Evolutionary conservation across 2,329 filamentous ascomycete species (phyloP).

Genomic region (Colletotrichum tanaceti): DNA sequence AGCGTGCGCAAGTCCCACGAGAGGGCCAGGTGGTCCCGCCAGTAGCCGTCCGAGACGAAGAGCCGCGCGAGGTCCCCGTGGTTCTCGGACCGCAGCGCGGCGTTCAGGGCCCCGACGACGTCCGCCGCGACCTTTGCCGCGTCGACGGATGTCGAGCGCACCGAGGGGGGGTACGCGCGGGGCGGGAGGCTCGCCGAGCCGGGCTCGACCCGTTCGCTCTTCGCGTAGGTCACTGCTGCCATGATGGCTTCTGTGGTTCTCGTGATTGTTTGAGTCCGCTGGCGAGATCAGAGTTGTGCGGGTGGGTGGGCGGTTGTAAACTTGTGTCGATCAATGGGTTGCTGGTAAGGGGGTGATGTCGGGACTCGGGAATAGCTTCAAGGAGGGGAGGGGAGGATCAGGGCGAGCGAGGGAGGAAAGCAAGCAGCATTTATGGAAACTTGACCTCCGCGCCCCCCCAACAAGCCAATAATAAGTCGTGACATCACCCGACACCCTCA

Average conservation of each 20-base stretch:
- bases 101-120: constrained; percentile 56
- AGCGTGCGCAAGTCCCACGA: constrained; percentile 65
- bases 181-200: constrained; percentile 67
- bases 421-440: constrained; percentile 13
- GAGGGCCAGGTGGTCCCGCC: constrained; percentile 69
- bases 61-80: constrained; percentile 50
- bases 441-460: too few relatives aligned
- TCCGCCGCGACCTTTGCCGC: constrained; percentile 52
- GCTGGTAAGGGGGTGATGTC: too few relatives aligned
- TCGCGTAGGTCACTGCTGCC: constrained; percentile 14
- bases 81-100: constrained; percentile 52
- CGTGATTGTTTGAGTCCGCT: too few relatives aligned
- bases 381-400: too few relatives aligned
- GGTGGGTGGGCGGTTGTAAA: too few relatives aligned
- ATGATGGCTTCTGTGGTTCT: constrained; percentile 19
- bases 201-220: constrained; percentile 45
- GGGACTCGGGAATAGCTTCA: not conserved
- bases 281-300: not conserved
- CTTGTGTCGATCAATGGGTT: not conserved
- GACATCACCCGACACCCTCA: constrained; percentile 30
- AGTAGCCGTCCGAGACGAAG: constrained; percentile 61
- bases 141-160: constrained; percentile 47
- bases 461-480: too few relatives aligned
- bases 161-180: constrained; percentile 55
- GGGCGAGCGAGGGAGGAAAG: too few relatives aligned